These are phyloP conservation scores for Biancaea sappan DNA, from an alignment of 306 rosid species.

Conservation along the genomic window DNA sequence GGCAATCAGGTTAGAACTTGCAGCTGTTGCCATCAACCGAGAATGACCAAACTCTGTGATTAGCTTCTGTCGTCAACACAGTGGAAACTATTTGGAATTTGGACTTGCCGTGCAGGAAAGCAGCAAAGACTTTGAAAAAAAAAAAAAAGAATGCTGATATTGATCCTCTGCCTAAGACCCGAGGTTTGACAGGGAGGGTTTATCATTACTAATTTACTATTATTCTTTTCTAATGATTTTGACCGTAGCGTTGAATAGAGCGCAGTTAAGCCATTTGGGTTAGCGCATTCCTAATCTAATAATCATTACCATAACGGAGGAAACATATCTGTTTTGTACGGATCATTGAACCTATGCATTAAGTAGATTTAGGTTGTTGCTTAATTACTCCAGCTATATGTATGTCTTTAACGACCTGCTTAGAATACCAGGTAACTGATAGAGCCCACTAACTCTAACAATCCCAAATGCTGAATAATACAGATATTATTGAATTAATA, in stretches of 20 bases:
- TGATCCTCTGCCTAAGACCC: neutral
- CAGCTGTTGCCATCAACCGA: constrained; percentile 82
- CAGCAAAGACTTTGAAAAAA: constrained; percentile 56
- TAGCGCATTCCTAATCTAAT: neutral
- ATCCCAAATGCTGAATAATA: too few relatives aligned
- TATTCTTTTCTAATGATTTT: too few relatives aligned
- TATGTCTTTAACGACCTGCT: neutral
- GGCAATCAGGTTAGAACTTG: constrained; percentile 80
- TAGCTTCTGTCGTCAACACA: constrained; percentile 70
- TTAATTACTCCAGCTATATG: neutral
- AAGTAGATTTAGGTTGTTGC: neutral
- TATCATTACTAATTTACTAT: too few relatives aligned
- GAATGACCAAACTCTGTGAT: constrained; percentile 88
- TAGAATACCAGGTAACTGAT: too few relatives aligned
- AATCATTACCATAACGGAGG: neutral
- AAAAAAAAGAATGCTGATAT: too few relatives aligned
- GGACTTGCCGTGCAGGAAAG: constrained; percentile 77
- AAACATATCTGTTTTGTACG: too few relatives aligned
- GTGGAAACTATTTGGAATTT: constrained; percentile 8
- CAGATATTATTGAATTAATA: too few relatives aligned
- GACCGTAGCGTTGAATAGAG: neutral
- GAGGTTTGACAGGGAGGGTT: neutral
- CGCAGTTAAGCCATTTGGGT: neutral
- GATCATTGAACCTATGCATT: neutral
- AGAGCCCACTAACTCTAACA: too few relatives aligned